Percentiles rank a stretch among this genome's conserved stretches.
These are phyloP conservation scores for Lodderomyces oxycetoniae DNA, from an alignment of 1,139 yeast species.

Conservation along the genomic window DNA sequence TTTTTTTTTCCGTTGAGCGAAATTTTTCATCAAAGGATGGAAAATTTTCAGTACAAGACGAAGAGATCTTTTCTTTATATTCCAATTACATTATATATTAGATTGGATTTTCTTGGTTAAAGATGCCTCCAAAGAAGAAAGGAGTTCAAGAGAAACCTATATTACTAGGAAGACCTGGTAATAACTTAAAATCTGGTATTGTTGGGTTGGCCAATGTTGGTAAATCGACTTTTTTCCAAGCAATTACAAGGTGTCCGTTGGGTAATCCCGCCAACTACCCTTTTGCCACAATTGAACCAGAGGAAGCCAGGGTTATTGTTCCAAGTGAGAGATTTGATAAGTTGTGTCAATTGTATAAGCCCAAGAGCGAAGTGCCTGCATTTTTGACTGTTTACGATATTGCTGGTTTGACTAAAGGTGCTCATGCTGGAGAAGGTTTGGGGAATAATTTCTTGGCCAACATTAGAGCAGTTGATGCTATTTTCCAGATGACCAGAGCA, in stretches of 20 bases:
- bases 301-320: slow-evolving; percentile 95
- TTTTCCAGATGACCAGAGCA: slow-evolving; percentile 96
- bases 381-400: slow-evolving; percentile 91
- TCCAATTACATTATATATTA: too few species aligned
- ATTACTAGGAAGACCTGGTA: slow-evolving; percentile 96
- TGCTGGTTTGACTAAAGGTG: slow-evolving; percentile 98
- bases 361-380: slow-evolving; percentile 88
- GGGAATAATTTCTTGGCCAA: slow-evolving; percentile 98
- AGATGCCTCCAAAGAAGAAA: slow-evolving; percentile 94
- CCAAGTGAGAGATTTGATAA: slow-evolving; percentile 88
- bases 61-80: too few species aligned
- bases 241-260: slow-evolving; percentile 81
- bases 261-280: slow-evolving; percentile 99
- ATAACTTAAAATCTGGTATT: slow-evolving; percentile 92
- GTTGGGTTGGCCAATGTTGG: slow-evolving; percentile 98
- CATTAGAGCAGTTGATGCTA: slow-evolving; percentile 96
- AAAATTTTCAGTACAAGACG: too few species aligned
- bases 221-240: slow-evolving; percentile 87
- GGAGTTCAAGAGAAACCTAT: slow-evolving; percentile 79
- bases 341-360: slow-evolving; percentile 68
- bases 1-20: too few species aligned
- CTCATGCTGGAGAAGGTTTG: slow-evolving; percentile 95
- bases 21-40: too few species aligned
- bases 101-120: too few species aligned
- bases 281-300: slow-evolving; percentile 98